Base-by-base conservation (phyloP, 1,284 basidiomycete genomes). In the Malassezia pachydermatis region DNA sequence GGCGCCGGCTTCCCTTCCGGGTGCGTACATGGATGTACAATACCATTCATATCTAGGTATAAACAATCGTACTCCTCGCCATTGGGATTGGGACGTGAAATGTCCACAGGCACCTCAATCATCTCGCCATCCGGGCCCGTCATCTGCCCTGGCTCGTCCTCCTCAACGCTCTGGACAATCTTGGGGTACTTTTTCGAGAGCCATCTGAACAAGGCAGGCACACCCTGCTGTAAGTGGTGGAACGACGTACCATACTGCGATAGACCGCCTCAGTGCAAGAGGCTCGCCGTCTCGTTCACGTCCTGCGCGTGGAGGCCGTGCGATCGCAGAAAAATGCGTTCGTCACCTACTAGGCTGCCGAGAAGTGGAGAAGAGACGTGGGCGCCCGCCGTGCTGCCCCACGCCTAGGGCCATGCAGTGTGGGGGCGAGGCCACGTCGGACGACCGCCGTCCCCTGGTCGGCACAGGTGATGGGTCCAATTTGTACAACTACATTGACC, bases 11-110 rank as follows among this genome's bases (percentile, higher is more conserved):
- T 88, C 63, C 89, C 90, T 73, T 96, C 92, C 0, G 92, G 92
- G 73, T 96, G 92, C 0, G 92, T 96, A 80, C 92, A 96, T 5
- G 92, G 92, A 75, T 98, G 92, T 20, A 96, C 90, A 55, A 77
- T 72, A 39, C 70, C 70, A 33, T 72, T 72, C 70, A 72, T 72
- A 51, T 73, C 62, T 58, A 96, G 77, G 72, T 99, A 99, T 41
- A 99, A 76, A 70, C 88, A 89, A 75, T 98, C 94, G 59, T 92
- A 89, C 75, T 99, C 94, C 54, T 80, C 78, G 11, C 85, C 88
- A 72, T 99, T 99, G n/a, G 94, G 94, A 73, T 99, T 99, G 27
- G 84, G 80, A 20, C 76, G 73, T 32, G 81, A 78, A 60, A 87
- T 92, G 72, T 90, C 84, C 48, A 92, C 73, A 6, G 89, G 89